Percentiles rank a stretch among this genome's conserved stretches.
phyloP scores from a whole-genome alignment of 306 rosid genomes.

The Biancaea sappan region DNA sequence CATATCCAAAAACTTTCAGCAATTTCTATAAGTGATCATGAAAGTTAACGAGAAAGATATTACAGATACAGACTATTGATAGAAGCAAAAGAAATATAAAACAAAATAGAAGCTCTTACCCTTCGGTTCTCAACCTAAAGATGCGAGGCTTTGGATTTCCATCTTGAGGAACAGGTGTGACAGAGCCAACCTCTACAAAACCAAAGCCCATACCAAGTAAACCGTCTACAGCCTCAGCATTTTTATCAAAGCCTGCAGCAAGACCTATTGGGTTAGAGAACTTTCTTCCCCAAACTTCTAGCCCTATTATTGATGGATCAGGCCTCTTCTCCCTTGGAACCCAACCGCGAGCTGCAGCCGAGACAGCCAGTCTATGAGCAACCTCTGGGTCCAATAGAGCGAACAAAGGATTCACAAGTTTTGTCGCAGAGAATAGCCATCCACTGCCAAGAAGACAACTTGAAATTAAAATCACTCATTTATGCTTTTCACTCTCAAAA shows the following conservation, averaged over 20 bases:
- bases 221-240: constrained; percentile 94
- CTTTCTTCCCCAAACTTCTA: constrained; percentile 98
- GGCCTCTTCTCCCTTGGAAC: constrained; percentile 96
- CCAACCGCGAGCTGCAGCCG: constrained; percentile 98
- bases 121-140: constrained; percentile 72
- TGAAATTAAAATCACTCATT: constrained; percentile 36
- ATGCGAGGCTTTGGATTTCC: constrained; percentile 97
- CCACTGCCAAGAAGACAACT: constrained; percentile 65
- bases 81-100: constrained; percentile 32
- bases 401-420: constrained; percentile 87
- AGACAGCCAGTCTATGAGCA: constrained; percentile 83
- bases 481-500: constrained; percentile 19
- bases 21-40: constrained; percentile 10
- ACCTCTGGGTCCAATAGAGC: constrained; percentile 90
- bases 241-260: constrained; percentile 98
- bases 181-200: constrained; percentile 96
- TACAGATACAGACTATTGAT: constrained; percentile 11
- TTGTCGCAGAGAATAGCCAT: constrained; percentile 94
- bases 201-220: constrained; percentile 93
- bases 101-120: constrained; percentile 51
- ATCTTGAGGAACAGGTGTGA: constrained; percentile 92
- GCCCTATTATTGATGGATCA: constrained; percentile 65
- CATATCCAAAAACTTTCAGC: constrained; percentile 25
- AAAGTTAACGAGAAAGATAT: constrained; percentile 8
- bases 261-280: constrained; percentile 94